phyloP scores from a whole-genome alignment of 2,329 filamentous ascomycete species.

The Aureobasidium sp. region DNA sequence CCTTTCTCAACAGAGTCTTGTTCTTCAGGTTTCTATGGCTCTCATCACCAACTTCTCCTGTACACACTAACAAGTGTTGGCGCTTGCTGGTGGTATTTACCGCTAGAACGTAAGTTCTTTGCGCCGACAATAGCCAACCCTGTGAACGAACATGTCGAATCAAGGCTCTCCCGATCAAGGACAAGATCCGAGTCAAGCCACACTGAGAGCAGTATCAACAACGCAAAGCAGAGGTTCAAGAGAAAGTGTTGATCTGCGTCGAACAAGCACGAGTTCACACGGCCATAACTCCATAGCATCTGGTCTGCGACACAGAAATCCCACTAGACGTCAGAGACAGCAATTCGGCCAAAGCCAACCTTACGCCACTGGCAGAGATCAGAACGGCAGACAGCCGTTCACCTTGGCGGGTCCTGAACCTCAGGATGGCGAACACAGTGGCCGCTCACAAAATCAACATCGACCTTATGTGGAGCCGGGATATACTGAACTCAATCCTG shows the following conservation, averaged over 20 bases:
- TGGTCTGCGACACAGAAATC: background rate
- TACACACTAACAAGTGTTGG: background rate
- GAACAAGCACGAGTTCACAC: background rate
- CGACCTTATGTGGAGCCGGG: conserved; percentile 19
- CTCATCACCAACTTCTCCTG: background rate
- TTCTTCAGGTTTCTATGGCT: background rate
- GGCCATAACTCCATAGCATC: background rate
- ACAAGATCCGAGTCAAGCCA: background rate
- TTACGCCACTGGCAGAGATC: background rate
- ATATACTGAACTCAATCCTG: conserved; percentile 4
- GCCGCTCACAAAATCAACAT: conserved; percentile 13
- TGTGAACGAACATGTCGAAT: background rate
- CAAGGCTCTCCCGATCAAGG: background rate
- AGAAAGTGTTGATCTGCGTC: background rate
- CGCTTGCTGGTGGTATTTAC: background rate
- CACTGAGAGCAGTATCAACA: background rate
- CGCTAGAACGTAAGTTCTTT: background rate
- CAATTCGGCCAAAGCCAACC: background rate
- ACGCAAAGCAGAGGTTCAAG: background rate
- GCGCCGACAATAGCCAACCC: background rate
- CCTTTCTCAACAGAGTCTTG: background rate
- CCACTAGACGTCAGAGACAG: background rate
- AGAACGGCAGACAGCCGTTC: background rate
- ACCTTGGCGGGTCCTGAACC: background rate
- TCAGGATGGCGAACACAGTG: background rate